phyloP scores from a whole-genome alignment of 305 asterid genomes.

The Solanum aculeatissimum region DNA sequence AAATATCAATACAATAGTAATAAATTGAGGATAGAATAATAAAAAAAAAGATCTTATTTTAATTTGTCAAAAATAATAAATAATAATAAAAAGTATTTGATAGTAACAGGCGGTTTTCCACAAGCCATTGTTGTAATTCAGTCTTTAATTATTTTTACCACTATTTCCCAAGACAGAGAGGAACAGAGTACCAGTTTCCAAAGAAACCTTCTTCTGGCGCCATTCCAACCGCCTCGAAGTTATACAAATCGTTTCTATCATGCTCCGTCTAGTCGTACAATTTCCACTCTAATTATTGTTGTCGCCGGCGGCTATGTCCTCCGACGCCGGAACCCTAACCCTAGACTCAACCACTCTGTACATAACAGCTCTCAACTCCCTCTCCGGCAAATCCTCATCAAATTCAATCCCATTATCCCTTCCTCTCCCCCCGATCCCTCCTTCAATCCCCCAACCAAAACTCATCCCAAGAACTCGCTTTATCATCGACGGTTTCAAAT shows the following conservation, averaged over 20 bases:
- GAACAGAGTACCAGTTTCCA: background rate
- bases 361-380: conserved; percentile 32
- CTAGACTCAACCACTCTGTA: conserved; percentile 30
- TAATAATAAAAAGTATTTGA: too few relatives aligned
- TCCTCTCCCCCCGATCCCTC: conserved; percentile 29
- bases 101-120: too few relatives aligned
- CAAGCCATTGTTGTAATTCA: too few relatives aligned
- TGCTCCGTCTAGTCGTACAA: background rate
- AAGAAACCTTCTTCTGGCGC: background rate
- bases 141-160: background rate
- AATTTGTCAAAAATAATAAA: too few relatives aligned
- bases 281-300: background rate
- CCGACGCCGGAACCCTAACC: conserved; percentile 28
- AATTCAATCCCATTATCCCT: conserved; percentile 19
- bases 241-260: background rate
- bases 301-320: conserved; percentile 28
- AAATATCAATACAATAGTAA: too few relatives aligned
- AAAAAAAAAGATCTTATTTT: too few relatives aligned
- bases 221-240: background rate
- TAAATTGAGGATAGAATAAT: too few relatives aligned
- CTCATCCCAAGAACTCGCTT: conserved; percentile 78
- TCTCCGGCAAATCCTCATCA: conserved; percentile 20
- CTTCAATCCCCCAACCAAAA: conserved; percentile 51
- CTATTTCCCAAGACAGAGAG: background rate
- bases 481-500: conserved; percentile 65